Evolutionary conservation across 2,329 filamentous ascomycete genomes (phyloP), one percentile per base, ranked within the genome.

Genomic region (Ceratocystis papillata): DNA sequence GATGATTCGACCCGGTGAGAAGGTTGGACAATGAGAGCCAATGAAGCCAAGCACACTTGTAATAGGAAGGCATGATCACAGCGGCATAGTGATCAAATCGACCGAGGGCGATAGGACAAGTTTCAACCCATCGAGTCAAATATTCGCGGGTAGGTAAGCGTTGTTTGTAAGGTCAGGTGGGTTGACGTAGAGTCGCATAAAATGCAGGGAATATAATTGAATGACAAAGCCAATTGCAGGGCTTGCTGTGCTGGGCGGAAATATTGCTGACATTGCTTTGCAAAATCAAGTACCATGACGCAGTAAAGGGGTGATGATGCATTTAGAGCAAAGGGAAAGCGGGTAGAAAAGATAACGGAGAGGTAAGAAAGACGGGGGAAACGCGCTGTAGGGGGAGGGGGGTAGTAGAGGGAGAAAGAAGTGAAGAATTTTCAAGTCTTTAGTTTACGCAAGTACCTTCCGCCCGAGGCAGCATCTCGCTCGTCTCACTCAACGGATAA

Each of bases 371-470:
- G 6, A 22, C 8, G 20, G 7, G 48, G 12, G 12, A 53, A 53
- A 2, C 25, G 48, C 5, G 6, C 20, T 22, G n/a, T 25, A 25
- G 48, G 22, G 48, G 8, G 6, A 4, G 48, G 33, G 22, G 20
- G 6, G 37, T 25, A 22, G 44, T 41, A 10, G 5, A 30, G 59
- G 48, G 62, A n/a, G 33, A 37, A 45, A 48, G 48, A 64, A 57
- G 62, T 57, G 62, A 64, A 64, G 44, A 55, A 10, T 64, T 48
- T 64, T 55, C 62, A 64, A n/a, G 17, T 44, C 10, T 25, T 25
- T 3, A 22, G n/a, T 50, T 53, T 53, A 53, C n/a, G 48, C 48
- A 53, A 53, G 20, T 22, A 25, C n/a, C 48, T 53, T 53, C 48
- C n/a, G 48, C 20, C 25, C 20, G 48, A 53, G 7, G 20, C n/a